Evolutionary conservation across 2,329 filamentous ascomycete genomes (phyloP), one percentile per base, ranked within the genome.

Genomic region (Lachnellula subtilissima): DNA sequence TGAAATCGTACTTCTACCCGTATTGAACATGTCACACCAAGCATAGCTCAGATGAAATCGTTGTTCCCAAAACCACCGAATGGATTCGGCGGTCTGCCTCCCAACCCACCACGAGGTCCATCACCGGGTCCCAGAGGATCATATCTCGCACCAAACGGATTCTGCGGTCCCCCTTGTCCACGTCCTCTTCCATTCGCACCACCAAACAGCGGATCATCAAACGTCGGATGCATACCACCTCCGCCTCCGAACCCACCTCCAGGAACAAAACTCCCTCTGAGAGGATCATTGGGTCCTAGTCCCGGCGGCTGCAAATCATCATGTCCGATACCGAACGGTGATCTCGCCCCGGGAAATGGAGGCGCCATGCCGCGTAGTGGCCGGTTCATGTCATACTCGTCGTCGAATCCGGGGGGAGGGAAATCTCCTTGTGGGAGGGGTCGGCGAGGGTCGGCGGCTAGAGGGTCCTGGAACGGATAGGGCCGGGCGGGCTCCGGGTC

Each of bases 191-290:
- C 78, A 6, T 75, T 75, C 9, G 71, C 72, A 0, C 86, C 87
- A 5, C 80, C 80, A 69, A 96, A 96, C 48, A 97, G 73, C 6
- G 90, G 91, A 68, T 97, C 92, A 65, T 96, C 91, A 70, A 96
- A 94, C 0, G 92, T 96, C 0, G 94, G 94, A 72, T 97, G 89
- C 94, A 99, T 99, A 0, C 94, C 94, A 12, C 87, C 85, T 11
- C 81, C 81, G 19, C 87, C 85, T 11, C 81, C 81, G 19, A 85
- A 81, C 14, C 83, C 82, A 0, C 78, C 75, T 48, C 82, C 78
- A 23, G 79, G 77, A 6, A 85, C 82, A 54, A 90, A 82, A 2
- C 82, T 80, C 4, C 83, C 82, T 35, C 88, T 76, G 3, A 97
- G 73, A 12, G 93, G 91, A 71, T 97, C 92, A 65, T 91, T 78